Evolutionary conservation across 441 rosid genomes (phyloP).

Genomic region (Eruca vesicaria): DNA sequence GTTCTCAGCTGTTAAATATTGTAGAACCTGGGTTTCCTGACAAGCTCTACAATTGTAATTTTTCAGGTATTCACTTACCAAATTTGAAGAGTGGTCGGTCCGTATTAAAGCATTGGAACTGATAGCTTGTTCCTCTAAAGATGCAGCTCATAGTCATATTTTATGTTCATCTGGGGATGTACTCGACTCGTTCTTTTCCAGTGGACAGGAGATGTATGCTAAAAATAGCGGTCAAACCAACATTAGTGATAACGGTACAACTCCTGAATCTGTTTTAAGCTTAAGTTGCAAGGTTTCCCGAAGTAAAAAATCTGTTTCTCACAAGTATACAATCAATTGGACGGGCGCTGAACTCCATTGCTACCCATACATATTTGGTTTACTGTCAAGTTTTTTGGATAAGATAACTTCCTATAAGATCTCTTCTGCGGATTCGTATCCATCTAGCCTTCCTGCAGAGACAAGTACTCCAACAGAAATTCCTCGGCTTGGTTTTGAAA

Average conservation of each 20-base stretch:
- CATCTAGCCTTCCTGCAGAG: conserved; percentile 27
- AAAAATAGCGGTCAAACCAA: conserved; percentile 31
- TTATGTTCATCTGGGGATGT: conserved; percentile 58
- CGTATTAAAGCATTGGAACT: conserved; percentile 52
- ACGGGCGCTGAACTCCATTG: conserved; percentile 80
- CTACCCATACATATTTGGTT: conserved; percentile 64
- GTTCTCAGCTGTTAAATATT: conserved; percentile 5
- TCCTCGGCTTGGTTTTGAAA: conserved; percentile 50
- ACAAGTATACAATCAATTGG: conserved; percentile 52
- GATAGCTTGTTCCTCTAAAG: conserved; percentile 39
- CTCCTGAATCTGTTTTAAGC: conserved; percentile 47
- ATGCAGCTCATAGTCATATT: conserved; percentile 43
- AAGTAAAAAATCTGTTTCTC: conserved; percentile 32
- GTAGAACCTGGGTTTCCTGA: conserved; percentile 20
- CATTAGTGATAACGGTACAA: conserved; percentile 24
- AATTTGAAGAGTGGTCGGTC: conserved; percentile 53
- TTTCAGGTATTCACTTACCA: conserved; percentile 63
- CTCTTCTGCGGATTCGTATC: conserved; percentile 32
- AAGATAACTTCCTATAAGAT: conserved; percentile 48
- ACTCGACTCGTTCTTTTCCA: conserved; percentile 36
- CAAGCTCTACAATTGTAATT: conserved; percentile 15
- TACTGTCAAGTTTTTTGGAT: conserved; percentile 55
- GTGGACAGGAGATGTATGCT: conserved; percentile 40
- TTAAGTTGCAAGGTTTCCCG: conserved; percentile 58
- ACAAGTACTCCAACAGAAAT: conserved; percentile 33